Percentiles rank a stretch among this genome's conserved stretches.
phyloP scores from a whole-genome alignment of 208 protist species.

The Trichomonas vaginalis region DNA sequence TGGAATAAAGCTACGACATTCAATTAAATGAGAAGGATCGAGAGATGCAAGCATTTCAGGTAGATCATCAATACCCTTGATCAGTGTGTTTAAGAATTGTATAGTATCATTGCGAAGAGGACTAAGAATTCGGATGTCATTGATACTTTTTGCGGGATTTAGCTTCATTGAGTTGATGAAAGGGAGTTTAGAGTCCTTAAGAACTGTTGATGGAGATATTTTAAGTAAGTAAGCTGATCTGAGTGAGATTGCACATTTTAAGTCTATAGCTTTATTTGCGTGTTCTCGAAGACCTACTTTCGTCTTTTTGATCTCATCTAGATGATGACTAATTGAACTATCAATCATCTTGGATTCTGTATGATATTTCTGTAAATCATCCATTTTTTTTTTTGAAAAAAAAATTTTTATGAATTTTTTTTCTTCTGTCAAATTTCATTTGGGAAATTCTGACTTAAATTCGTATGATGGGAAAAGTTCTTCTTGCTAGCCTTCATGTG shows the following conservation, averaged over 20 bases:
- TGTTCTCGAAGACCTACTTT: neutral
- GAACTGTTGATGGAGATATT: neutral
- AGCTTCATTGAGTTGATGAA: neutral
- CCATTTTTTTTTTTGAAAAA: neutral
- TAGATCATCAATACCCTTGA: neutral
- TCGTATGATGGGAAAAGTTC: too few species aligned
- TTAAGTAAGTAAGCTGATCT: neutral
- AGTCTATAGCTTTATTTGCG: neutral
- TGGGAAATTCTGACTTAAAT: too few species aligned
- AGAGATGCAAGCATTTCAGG: neutral
- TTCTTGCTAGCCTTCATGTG: too few species aligned
- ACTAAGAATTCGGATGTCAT: neutral
- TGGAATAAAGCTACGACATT: neutral
- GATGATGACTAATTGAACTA: neutral
- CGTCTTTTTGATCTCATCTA: neutral
- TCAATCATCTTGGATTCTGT: neutral
- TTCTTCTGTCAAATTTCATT: too few species aligned
- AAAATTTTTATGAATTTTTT: too few species aligned
- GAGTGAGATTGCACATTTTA: neutral
- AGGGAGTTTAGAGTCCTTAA: neutral
- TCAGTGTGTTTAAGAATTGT: neutral
- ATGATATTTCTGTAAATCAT: neutral
- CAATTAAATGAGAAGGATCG: neutral
- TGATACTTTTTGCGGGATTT: too few species aligned
- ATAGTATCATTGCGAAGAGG: neutral